Base-by-base conservation (phyloP, 106 monocot genomes). In the Platanthera zijinensis region DNA sequence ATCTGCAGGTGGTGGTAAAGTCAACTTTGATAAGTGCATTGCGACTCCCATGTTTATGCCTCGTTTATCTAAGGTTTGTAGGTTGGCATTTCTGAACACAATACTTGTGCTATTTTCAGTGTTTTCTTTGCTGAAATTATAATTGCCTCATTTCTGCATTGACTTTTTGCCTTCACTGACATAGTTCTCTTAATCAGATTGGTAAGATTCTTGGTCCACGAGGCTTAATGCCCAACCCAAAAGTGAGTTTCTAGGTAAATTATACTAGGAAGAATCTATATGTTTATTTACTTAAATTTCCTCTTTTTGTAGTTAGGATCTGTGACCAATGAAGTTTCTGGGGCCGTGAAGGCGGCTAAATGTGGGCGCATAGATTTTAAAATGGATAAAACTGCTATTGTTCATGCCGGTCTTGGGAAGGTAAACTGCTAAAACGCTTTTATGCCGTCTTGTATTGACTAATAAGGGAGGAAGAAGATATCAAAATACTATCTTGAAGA, bases 371-470 rank as follows among this genome's bases (percentile, higher is more conserved):
- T 97, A 73, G 94, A 97, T 82, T 97, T 97, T 82, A 97, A 91
- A 82, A 87, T 85, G 25, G 97, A 97, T 51, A 97, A 94, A 87
- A 91, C 93, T 80, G 90, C 91, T 73, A 97, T 91, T 73, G 89
- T 92, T 15, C 94, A 97, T 89, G 97, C 88, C 10, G 97, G 97
- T 45, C 89, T 97, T 75, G 97, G 97, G 39, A 97, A 94, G 93
- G 97, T 97, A 91, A 80, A 78, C 52, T 76, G 52, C 62, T 12
- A 17, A 48, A 17, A 17, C 15, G 48, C 25, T 70, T 70, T 48
- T 30, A 17, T 66, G 66, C 45, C 14, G 4, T 45, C 45, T 14
- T 69, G 48, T 70, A 14, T 48, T 48, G 19, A 10, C 12, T 6
- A 71, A 4, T 71, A 50, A 8, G 49, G 17, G 49, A 8, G 10